Evolutionary conservation across 148 eudicot genomes (phyloP).

Genomic region (Chenopodium quinoa): DNA sequence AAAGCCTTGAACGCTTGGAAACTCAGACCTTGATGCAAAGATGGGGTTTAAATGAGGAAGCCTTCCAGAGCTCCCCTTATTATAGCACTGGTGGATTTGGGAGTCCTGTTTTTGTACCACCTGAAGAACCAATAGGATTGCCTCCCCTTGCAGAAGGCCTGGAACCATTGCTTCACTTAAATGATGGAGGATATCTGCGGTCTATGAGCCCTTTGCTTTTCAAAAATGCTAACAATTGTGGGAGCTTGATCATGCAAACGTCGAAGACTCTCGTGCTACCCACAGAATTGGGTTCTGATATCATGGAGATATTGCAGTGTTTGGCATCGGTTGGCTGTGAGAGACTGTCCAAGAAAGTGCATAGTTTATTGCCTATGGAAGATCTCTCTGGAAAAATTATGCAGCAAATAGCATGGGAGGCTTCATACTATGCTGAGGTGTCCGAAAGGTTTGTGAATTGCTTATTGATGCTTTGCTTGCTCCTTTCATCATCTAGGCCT

Average conservation of each 20-base stretch:
- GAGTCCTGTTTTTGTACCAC: conserved; percentile 60
- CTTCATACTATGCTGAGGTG: conserved; percentile 40
- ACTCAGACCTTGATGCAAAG: conserved; percentile 79
- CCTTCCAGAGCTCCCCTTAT: conserved; percentile 52
- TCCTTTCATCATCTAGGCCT: not conserved
- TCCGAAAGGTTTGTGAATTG: conserved; percentile 53
- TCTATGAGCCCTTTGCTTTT: conserved; percentile 76
- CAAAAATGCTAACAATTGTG: conserved; percentile 55
- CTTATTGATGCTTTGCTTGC: conserved; percentile 3
- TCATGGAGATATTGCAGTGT: conserved; percentile 72
- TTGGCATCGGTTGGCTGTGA: conserved; percentile 73
- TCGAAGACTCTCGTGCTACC: conserved; percentile 86
- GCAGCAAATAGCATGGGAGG: conserved; percentile 70
- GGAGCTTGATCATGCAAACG: conserved; percentile 79
- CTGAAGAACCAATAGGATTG: conserved; percentile 52
- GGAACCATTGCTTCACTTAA: conserved; percentile 59
- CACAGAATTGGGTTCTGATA: conserved; percentile 72
- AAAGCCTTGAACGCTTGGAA: conserved; percentile 65
- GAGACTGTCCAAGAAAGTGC: conserved; percentile 62
- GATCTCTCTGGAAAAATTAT: conserved; percentile 77
- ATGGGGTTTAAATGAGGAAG: conserved; percentile 81
- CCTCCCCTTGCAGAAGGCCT: conserved; percentile 87
- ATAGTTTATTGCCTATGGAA: conserved; percentile 74
- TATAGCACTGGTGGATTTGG: conserved; percentile 63
- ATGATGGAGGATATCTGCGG: conserved; percentile 78